Percentiles rank a stretch among this genome's conserved stretches.
Conservation (phyloP, 352 stramenopile species). For the Elongisporangium senticosum region DNA sequence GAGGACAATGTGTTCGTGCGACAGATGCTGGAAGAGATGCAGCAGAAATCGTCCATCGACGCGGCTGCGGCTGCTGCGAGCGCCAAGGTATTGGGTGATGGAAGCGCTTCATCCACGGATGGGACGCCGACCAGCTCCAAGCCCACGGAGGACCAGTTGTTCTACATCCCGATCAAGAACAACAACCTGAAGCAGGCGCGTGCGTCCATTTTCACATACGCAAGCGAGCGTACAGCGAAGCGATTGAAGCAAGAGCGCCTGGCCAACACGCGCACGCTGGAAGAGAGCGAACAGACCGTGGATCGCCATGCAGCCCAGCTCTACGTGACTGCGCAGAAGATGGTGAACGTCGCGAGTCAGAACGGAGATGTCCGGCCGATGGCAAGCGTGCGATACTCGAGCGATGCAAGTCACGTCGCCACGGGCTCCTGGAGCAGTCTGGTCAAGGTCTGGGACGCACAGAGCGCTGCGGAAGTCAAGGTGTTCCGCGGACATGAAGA, state of each 20-base stretch:
- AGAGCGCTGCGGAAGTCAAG: constrained; percentile 52
- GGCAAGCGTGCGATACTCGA: constrained; percentile 59
- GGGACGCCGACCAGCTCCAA: constrained; percentile 8
- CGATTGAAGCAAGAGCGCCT: constrained; percentile 51
- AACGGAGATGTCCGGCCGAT: constrained; percentile 92
- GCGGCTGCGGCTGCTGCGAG: constrained; percentile 5
- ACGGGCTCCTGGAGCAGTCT: constrained; percentile 92
- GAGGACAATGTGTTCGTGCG: constrained; percentile 63
- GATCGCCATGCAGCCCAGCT: constrained; percentile 69
- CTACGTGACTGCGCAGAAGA: constrained; percentile 69
- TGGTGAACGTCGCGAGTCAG: constrained; percentile 91
- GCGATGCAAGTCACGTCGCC: constrained; percentile 56
- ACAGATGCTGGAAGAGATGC: constrained; percentile 47
- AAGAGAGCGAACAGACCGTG: constrained; percentile 36
- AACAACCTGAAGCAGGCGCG: constrained; percentile 82
- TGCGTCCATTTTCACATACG: constrained; percentile 75
- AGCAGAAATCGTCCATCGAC: constrained; percentile 19
- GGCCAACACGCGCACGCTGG: constrained; percentile 25
- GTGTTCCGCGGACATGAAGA: constrained; percentile 85
- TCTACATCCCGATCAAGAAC: constrained; percentile 78
- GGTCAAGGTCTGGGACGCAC: constrained; percentile 93
- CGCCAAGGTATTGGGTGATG: neutral
- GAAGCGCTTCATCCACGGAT: neutral
- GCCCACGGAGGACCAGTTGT: constrained; percentile 62
- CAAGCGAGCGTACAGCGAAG: constrained; percentile 47